A percentile compares a stretch with the other conserved stretches of the same genome.
Conservation (phyloP, 2,329 filamentous ascomycete species). For the Colletotrichum acutatum region DNA sequence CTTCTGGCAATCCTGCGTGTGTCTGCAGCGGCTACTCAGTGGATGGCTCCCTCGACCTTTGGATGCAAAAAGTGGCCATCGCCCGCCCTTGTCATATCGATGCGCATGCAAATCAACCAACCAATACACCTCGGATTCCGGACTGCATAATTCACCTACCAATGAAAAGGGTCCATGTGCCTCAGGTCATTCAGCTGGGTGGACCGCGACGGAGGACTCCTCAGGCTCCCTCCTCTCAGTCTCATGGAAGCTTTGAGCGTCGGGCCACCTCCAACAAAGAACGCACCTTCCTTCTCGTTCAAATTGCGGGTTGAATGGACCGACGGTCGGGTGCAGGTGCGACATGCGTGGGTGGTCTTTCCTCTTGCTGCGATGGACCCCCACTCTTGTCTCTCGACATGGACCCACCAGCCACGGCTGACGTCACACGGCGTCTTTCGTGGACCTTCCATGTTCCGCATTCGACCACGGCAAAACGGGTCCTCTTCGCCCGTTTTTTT, state of each 20-base stretch:
- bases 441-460: slow-evolving; percentile 13
- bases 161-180: background rate
- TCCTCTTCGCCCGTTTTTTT: slow-evolving; percentile 16
- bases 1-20: background rate
- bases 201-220: background rate
- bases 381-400: slow-evolving; percentile 1
- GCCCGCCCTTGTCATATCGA: background rate
- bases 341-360: background rate
- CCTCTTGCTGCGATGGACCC: slow-evolving; percentile 4
- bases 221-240: too few relatives aligned
- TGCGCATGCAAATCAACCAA: background rate
- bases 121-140: background rate
- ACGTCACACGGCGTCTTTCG: slow-evolving; percentile 13
- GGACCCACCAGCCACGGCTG: slow-evolving; percentile 11
- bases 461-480: slow-evolving; percentile 22
- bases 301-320: background rate
- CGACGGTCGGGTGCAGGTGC: background rate
- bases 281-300: background rate
- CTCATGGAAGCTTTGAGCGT: too few relatives aligned
- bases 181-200: background rate
- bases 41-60: background rate
- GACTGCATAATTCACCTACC: background rate
- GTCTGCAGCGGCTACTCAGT: background rate
- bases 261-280: background rate
- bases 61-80: background rate